Base-by-base conservation (phyloP, 2,329 filamentous ascomycete species). In the Verticillium isaacii region DNA sequence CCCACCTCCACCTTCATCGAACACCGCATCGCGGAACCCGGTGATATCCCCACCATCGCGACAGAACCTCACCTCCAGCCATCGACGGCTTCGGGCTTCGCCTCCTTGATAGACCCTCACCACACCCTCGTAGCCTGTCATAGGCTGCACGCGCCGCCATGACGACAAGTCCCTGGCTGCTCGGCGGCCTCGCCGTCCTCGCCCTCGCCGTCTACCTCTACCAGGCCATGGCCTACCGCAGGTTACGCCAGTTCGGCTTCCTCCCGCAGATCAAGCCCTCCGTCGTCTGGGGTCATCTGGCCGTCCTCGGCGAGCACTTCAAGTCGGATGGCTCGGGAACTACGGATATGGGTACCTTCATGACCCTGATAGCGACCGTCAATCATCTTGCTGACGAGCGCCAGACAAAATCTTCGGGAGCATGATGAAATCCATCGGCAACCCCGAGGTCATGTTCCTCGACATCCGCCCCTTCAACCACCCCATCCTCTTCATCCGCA, bases 381-480 rank as follows among this genome's bases (percentile, higher is more conserved):
- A 14, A 32, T 19, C 29, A 29, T 34, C 14, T 17, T 34, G 60
- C 56, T 32, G 57, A 61, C 36, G 25, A 60, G 15, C 8, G 12
- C 15, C 36, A 68, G 71, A 75, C 54, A 54, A 65, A 7, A 56
- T 69, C 5, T 67, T 72, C 7, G 52, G 52, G 2, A 63, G 66
- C 19, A 75, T 78, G 65, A 61, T 63, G n/a, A 64, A 72, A 34
- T 62, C 64, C 1, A 59, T 74, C 11, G 73, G 71, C 0, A 70
- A 68, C 9, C 76, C 76, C 5, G 68, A 74, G 1, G 36, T 76
- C 23, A 66, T 75, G 59, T 58, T 76, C 0, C 23, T 76, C 14
- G 76, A 78, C 54, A 61, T 75, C 5, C 70, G 76, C 14, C 76
- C 77, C 2, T 52, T 73, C n/a, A 65, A 60, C 17, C 68, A 62